Base-by-base conservation (phyloP, 1,139 yeast species). In the Pneumocystis oryctolagi region DNA sequence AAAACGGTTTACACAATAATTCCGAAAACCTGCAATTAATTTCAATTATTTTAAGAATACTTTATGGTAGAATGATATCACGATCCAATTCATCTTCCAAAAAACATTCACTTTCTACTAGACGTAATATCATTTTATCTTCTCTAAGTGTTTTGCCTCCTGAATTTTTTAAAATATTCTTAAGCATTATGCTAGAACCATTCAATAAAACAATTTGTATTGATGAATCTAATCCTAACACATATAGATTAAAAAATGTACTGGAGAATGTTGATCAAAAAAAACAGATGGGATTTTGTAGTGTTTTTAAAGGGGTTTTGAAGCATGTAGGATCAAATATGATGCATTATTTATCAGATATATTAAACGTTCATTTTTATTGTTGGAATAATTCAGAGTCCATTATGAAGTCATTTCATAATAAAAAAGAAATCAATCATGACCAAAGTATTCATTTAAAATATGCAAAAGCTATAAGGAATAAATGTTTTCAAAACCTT, bases 41-140 rank as follows among this genome's bases (percentile, higher is more conserved):
- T 80, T 94, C 95, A 1, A 72, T 87, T 60, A 80, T 89, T 4
- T 74, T 90, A 60, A 77, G 97, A 67, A 85, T 94, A 34, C 75
- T 94, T 42, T 92, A 85, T 73, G 98, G 98, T 5, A 79, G 95
- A 67, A 89, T 89, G 60, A 63, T 67, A 56, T 62, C 62, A 34
- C 63, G 63, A 28, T 53, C 59, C 65, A 67, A 37, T 62, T 63
- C 59, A 56, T 61, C 34, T 73, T 77, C 80, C 3, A 73, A 77
- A 39, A 75, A 73, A 37, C 89, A 89, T 65, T 82, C 84, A 61
- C 87, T 87, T 69, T 80, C 82, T 65, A 84, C 90, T 31, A 80
- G 87, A 68, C 86, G 89, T 68, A 80, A 80, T 70, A 92, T 97
- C 1, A 89, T 89, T 3, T 77, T 92, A 18, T 79, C 85, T 25